Base-by-base conservation (phyloP, 371 early-diverging fungal species). In the Basidiobolus meristosporus region DNA sequence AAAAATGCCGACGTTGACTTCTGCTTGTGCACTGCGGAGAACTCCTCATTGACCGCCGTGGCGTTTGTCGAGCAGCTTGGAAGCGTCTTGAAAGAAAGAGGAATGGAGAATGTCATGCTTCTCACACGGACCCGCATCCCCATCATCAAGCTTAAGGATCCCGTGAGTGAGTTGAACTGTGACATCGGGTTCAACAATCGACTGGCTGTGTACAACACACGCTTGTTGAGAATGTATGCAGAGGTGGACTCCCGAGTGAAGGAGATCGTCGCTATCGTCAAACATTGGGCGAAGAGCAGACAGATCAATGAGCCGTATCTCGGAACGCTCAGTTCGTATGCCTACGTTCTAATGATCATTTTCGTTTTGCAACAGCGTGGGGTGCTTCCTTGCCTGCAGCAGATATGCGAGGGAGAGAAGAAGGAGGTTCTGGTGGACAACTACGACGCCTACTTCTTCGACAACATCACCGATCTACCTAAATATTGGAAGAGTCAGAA, bases 121-220 rank as follows among this genome's bases (percentile, higher is more conserved):
- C 43, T 66, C 11, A 41, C 44, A 14, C 51, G 51, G 9, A 59
- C 67, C 4, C 53, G 58, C 2, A 60, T 64, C 10, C 67, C 67
- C 5, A 64, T 66, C 11, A 51, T 64, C 41, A 66, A 64, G 45
- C 52, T 66, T 34, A 45, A 43, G 14, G 55, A 56, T 44, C 20
- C 22, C 16, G 9, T 26, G 5, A 46, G 44, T 15, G 42, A 47
- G n/a, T 43, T 83, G 7, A 60, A 61, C 7, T 79, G 85, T 50
- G 89, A 89, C 50, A 69, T 86, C 30, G 82, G 83, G 42, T 75
- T 80, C 22, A 77, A 82, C 52, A 78, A 77, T 43, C 65, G 73
- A 9, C 43, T 82, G 26, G 85, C 83, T 0, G 51, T 81, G 20
- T 64, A 70, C 38, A 89, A 89, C 40, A 82, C 84, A 1, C 47